These are phyloP conservation scores for Prunus armeniaca DNA, from an alignment of 306 rosid genomes.

Conservation along the genomic window DNA sequence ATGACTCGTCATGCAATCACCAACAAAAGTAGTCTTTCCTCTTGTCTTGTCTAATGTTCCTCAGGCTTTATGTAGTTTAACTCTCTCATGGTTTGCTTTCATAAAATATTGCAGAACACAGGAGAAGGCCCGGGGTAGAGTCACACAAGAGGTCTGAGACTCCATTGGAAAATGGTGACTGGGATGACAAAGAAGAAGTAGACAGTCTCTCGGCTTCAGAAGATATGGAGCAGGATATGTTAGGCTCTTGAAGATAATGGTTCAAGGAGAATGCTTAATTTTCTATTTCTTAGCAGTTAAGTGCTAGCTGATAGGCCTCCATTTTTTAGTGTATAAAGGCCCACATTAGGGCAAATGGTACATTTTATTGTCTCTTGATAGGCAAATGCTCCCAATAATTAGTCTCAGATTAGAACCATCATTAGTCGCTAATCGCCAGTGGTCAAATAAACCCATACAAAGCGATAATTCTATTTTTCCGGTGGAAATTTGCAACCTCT, in stretches of 20 bases:
- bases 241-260: constrained; percentile 39
- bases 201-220: constrained; percentile 39
- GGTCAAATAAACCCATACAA: constrained; percentile 8
- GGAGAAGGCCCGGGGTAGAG: constrained; percentile 47
- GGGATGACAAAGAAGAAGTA: constrained; percentile 41
- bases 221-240: constrained; percentile 47
- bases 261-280: constrained; percentile 37
- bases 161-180: constrained; percentile 34
- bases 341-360: constrained; percentile 37
- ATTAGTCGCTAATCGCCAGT: background rate
- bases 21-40: constrained; percentile 58
- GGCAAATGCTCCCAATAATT: constrained; percentile 37
- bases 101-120: constrained; percentile 46
- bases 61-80: background rate
- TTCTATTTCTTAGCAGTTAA: constrained; percentile 31
- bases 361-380: constrained; percentile 25
- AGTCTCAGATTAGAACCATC: constrained; percentile 17
- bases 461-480: background rate
- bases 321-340: constrained; percentile 35
- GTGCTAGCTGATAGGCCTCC: constrained; percentile 41
- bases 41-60: background rate
- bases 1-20: constrained; percentile 78
- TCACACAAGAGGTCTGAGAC: constrained; percentile 27
- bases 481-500: background rate
- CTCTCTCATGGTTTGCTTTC: constrained; percentile 23